A percentile compares a stretch with the other conserved stretches of the same genome.
phyloP scores from a whole-genome alignment of 1,139 yeast genomes.

The Casaregolazyma suthepensis region DNA sequence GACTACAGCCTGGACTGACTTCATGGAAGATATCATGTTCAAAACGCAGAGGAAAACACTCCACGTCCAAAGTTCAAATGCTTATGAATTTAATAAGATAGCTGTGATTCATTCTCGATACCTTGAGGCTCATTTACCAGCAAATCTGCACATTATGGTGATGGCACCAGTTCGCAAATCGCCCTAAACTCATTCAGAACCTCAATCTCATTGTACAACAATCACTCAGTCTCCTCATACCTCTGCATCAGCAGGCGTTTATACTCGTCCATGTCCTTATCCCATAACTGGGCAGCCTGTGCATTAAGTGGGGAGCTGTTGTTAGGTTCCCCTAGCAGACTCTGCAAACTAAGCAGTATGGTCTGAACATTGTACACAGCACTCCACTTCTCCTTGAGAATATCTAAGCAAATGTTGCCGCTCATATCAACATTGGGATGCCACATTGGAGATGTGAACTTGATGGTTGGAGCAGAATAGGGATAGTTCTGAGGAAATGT shows the following conservation, averaged over 20 bases:
- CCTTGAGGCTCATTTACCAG: background rate
- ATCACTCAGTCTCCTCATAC: slow-evolving; percentile 37
- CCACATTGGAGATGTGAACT: slow-evolving; percentile 60
- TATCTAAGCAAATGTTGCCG: slow-evolving; percentile 56
- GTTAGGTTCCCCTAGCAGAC: slow-evolving; percentile 51
- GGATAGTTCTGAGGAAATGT: slow-evolving; percentile 58
- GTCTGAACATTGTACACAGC: slow-evolving; percentile 62
- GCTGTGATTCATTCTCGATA: background rate
- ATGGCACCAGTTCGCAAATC: background rate
- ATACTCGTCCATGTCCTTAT: slow-evolving; percentile 40
- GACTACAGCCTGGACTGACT: too few species aligned
- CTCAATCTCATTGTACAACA: slow-evolving; percentile 12
- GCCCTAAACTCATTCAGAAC: background rate
- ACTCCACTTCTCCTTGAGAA: slow-evolving; percentile 58
- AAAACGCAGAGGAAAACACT: background rate
- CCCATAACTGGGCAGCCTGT: slow-evolving; percentile 47
- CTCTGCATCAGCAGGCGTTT: slow-evolving; percentile 40
- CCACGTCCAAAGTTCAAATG: background rate
- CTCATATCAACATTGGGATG: slow-evolving; percentile 67
- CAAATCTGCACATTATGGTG: background rate
- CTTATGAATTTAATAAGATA: background rate
- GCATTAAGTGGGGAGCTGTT: slow-evolving; percentile 48
- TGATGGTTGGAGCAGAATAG: slow-evolving; percentile 53
- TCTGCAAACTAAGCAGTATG: slow-evolving; percentile 52
- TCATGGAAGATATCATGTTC: too few species aligned